Percentiles rank a stretch among this genome's conserved stretches.
phyloP scores from a whole-genome alignment of 441 rosid genomes.

The Populus hybrid region DNA sequence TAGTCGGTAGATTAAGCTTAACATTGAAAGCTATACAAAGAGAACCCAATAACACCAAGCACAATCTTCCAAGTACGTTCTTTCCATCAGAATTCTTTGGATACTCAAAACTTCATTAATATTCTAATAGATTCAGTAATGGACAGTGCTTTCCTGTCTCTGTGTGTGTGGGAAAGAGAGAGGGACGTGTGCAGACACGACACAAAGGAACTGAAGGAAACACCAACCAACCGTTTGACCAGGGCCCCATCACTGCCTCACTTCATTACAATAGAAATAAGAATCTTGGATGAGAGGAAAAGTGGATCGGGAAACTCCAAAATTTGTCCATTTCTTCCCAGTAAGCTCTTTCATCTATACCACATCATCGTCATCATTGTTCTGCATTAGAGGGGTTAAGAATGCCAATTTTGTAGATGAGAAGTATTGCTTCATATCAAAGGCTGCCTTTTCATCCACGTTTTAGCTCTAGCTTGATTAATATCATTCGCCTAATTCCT shows the following conservation, averaged over 20 bases:
- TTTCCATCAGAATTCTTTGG: not conserved
- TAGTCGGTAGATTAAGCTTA: not conserved
- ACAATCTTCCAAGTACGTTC: not conserved
- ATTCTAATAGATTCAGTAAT: not conserved
- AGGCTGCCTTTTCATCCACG: too few relatives aligned
- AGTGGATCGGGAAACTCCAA: constrained; percentile 25
- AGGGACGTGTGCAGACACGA: constrained; percentile 4
- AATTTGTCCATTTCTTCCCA: constrained; percentile 23
- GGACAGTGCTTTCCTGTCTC: too few relatives aligned
- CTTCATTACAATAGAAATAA: constrained; percentile 1
- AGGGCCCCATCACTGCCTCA: constrained; percentile 31
- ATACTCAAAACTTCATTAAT: not conserved
- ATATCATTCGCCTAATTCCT: not conserved
- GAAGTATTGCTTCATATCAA: too few relatives aligned
- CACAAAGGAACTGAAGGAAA: constrained; percentile 31
- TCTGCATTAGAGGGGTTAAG: not conserved
- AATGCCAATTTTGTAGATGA: too few relatives aligned
- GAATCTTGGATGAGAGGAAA: constrained; percentile 36
- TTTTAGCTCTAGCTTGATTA: too few relatives aligned
- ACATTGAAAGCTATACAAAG: not conserved
- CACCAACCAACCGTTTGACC: constrained; percentile 53
- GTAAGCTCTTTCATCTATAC: not conserved
- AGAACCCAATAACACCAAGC: constrained; percentile 13
- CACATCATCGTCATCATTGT: not conserved
- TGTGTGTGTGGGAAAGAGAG: not conserved